Percentiles rank a stretch among this genome's conserved stretches.
phyloP scores from a whole-genome alignment of 352 stramenopile species.

The Pythium phragmitis region DNA sequence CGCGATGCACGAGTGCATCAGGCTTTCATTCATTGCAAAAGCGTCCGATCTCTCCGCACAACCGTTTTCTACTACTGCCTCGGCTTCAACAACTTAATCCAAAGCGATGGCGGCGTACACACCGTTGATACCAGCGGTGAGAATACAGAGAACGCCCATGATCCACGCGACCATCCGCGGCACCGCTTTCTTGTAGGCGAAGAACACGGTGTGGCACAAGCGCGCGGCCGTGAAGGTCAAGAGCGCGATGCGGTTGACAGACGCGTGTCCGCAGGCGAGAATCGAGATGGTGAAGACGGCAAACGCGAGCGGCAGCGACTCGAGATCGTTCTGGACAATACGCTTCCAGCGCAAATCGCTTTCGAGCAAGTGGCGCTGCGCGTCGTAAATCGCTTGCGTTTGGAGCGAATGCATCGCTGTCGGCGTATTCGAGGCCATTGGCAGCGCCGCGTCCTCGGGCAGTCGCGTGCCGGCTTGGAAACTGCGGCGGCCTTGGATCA shows the following conservation, averaged over 20 bases:
- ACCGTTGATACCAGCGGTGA: background rate
- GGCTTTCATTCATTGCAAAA: too few species aligned
- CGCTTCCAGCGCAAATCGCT: constrained; percentile 30
- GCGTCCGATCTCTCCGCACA: too few species aligned
- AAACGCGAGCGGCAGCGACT: constrained; percentile 59
- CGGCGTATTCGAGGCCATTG: constrained; percentile 4
- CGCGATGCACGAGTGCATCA: too few species aligned
- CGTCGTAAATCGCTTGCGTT: background rate
- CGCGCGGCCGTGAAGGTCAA: constrained; percentile 30
- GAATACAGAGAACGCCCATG: constrained; percentile 15
- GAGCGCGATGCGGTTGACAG: constrained; percentile 19
- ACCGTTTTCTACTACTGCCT: too few species aligned
- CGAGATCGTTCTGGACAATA: constrained; percentile 65
- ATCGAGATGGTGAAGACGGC: constrained; percentile 46
- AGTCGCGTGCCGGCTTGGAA: constrained; percentile 49
- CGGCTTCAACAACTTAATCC: too few species aligned
- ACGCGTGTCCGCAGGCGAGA: constrained; percentile 30
- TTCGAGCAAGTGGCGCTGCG: background rate
- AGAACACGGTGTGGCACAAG: constrained; percentile 28
- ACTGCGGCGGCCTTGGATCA: constrained; percentile 44
- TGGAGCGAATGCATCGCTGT: background rate
- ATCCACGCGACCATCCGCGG: constrained; percentile 30
- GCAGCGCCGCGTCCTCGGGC: constrained; percentile 37
- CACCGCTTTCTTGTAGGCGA: constrained; percentile 23
- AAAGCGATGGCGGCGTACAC: background rate